Conservation (phyloP, 257 asterid species). For the Jacaranda copaia region DNA sequence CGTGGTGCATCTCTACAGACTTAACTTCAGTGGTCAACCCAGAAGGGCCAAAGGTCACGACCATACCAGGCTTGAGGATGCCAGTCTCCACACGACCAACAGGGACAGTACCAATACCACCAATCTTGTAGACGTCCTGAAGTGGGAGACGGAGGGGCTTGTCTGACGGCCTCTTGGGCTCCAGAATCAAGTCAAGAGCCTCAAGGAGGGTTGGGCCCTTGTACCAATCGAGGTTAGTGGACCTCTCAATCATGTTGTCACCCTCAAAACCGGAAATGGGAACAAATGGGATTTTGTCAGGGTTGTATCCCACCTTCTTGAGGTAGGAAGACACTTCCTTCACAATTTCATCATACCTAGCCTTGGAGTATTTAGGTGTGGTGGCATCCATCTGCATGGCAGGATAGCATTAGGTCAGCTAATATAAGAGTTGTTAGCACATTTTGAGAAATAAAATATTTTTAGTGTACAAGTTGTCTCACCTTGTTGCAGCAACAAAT, state of each 20-base stretch:
- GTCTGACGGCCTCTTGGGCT: too few species aligned
- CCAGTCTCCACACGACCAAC: too few species aligned
- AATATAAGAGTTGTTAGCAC: too few species aligned
- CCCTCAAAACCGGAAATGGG: slow-evolving; percentile 28
- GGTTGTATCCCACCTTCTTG: slow-evolving; percentile 78
- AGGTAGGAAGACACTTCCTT: slow-evolving; percentile 73
- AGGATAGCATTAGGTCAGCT: neutral
- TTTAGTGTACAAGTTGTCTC: neutral
- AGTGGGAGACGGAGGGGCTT: too few species aligned
- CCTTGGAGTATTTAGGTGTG: slow-evolving; percentile 69
- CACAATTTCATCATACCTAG: slow-evolving; percentile 65
- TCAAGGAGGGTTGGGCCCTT: slow-evolving; percentile 77
- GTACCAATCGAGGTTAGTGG: slow-evolving; percentile 71
- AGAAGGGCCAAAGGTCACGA: slow-evolving; percentile 58
- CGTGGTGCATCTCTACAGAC: slow-evolving; percentile 84
- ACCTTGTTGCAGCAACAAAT: slow-evolving; percentile 32
- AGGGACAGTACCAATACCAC: too few species aligned
- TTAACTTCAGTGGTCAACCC: slow-evolving; percentile 79
- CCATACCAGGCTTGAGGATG: too few species aligned
- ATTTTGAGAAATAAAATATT: too few species aligned
- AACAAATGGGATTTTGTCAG: slow-evolving; percentile 63
- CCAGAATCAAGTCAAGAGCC: slow-evolving; percentile 58
- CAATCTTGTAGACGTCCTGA: too few species aligned
- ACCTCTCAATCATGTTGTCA: slow-evolving; percentile 72
- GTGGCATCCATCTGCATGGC: slow-evolving; percentile 65